Evolutionary conservation across 192 early-diverging fungal genomes (phyloP).

Genomic region (Spizellomyces punctatus): DNA sequence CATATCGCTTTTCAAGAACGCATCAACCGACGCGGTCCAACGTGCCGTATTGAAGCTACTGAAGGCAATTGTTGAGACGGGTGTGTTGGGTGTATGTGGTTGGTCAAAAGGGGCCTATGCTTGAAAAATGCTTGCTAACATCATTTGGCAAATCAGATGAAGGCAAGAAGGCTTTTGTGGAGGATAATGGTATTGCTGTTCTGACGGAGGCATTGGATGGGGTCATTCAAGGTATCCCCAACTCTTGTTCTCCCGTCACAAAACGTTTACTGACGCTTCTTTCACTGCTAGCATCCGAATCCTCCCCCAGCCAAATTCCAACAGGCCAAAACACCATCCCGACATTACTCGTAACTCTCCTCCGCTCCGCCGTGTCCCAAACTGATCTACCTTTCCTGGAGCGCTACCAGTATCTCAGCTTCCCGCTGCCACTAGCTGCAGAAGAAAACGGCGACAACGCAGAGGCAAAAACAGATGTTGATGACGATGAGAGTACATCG

Average conservation of each 20-base stretch:
- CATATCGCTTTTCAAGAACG: slow-evolving; percentile 30
- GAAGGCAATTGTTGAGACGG: slow-evolving; percentile 43
- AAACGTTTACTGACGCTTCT: background rate
- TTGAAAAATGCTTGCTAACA: no score
- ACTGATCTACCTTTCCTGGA: slow-evolving; percentile 46
- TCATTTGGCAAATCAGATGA: slow-evolving; percentile 19
- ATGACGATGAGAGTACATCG: background rate
- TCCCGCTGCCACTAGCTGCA: slow-evolving; percentile 33
- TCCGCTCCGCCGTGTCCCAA: slow-evolving; percentile 43
- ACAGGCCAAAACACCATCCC: slow-evolving; percentile 39
- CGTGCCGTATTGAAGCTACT: slow-evolving; percentile 40
- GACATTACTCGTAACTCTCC: slow-evolving; percentile 45
- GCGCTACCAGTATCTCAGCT: slow-evolving; percentile 8
- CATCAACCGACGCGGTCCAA: slow-evolving; percentile 36
- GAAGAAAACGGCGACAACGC: background rate
- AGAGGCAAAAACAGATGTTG: background rate
- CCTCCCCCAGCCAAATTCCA: slow-evolving; percentile 28
- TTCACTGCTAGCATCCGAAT: slow-evolving; percentile 12
- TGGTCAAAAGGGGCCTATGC: no score
- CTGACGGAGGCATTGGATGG: slow-evolving; percentile 41
- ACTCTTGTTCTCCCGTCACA: background rate
- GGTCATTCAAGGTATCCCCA: slow-evolving; percentile 32
- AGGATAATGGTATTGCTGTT: slow-evolving; percentile 39
- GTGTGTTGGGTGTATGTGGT: slow-evolving; percentile 1
- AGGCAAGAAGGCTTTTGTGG: slow-evolving; percentile 43